Base-by-base conservation (phyloP, 768 basidiomycete genomes). In the Boletus speciosus region DNA sequence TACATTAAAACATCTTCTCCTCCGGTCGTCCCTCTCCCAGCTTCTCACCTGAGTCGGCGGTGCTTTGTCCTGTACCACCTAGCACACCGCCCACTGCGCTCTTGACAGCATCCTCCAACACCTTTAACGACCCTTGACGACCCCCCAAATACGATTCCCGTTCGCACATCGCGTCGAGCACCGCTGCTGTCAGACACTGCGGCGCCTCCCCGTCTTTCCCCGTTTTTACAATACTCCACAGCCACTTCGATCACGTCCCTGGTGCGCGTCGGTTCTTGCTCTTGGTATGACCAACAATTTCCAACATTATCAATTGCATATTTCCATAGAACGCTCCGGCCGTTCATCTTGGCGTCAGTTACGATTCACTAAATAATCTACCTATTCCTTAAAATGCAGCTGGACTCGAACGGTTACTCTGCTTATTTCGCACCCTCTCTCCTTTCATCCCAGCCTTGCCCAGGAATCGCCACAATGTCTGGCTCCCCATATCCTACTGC, bases 221-320 rank as follows among this genome's bases (percentile, higher is more conserved):
- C 61, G 56, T 55, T 59, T 50, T 60, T 57, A 45, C 66, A 69
- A 70, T 68, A 56, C 55, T 46, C 54, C 64, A 70, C 66, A 68
- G 67, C 67, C 69, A 69, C 67, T 14, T 49, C 68, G 69, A 71
- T 71, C 67, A 61, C 58, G 47, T 56, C 66, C 54, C 64, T 64
- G 64, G 69, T 67, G 60, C 63, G 69, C 64, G 52, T 61, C 61
- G 60, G 59, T 57, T 68, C 60, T 59, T 62, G 60, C 54, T 51
- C 61, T 68, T 62, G 66, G 59, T 68, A 71, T 71, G 68, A 68
- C 66, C 66, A 58, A 57, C 58, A 50, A 69, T 69, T 69, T 69
- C 68, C 67, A 69, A 70, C 68, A 60, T 53, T 47, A 52, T 62
- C 61, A 66, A 70, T 71, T 71, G 53, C 68, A 68, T 68, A 68